These are phyloP conservation scores for Yamadazyma triangularis DNA, from an alignment of 1,139 yeast genomes.

Conservation along the genomic window DNA sequence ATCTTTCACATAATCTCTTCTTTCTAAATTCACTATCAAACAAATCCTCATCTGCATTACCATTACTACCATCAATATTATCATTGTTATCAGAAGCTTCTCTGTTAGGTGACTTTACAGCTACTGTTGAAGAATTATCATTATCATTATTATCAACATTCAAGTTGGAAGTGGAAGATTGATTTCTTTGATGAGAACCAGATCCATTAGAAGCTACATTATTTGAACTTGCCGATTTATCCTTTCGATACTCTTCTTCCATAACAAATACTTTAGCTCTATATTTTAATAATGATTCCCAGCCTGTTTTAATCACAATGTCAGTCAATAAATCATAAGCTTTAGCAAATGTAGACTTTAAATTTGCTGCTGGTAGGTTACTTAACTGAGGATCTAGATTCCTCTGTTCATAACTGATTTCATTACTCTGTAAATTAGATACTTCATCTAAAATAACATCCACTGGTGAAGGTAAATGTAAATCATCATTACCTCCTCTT, in stretches of 20 bases:
- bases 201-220: constrained; percentile 8
- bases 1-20: constrained; percentile 87
- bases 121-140: constrained; percentile 34
- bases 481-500: constrained; percentile 46
- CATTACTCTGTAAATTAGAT: constrained; percentile 50
- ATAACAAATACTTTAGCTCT: constrained; percentile 88
- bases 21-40: constrained; percentile 49
- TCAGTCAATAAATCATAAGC: constrained; percentile 80
- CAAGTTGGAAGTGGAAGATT: constrained; percentile 9
- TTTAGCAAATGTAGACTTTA: constrained; percentile 73
- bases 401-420: constrained; percentile 47
- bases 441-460: constrained; percentile 72
- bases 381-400: constrained; percentile 64
- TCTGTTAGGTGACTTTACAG: constrained; percentile 34
- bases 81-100: constrained; percentile 11
- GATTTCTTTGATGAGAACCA: constrained; percentile 4
- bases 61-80: constrained; percentile 10
- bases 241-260: constrained; percentile 83
- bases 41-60: constrained; percentile 14
- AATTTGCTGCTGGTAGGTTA: constrained; percentile 70
- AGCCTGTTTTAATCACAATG: constrained; percentile 69
- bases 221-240: constrained; percentile 19
- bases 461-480: constrained; percentile 71
- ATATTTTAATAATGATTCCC: constrained; percentile 79
- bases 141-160: constrained; percentile 12